Percentiles rank a stretch among this genome's conserved stretches.
Evolutionary conservation across 768 basidiomycete species (phyloP).

Genomic region (Mycena pura): DNA sequence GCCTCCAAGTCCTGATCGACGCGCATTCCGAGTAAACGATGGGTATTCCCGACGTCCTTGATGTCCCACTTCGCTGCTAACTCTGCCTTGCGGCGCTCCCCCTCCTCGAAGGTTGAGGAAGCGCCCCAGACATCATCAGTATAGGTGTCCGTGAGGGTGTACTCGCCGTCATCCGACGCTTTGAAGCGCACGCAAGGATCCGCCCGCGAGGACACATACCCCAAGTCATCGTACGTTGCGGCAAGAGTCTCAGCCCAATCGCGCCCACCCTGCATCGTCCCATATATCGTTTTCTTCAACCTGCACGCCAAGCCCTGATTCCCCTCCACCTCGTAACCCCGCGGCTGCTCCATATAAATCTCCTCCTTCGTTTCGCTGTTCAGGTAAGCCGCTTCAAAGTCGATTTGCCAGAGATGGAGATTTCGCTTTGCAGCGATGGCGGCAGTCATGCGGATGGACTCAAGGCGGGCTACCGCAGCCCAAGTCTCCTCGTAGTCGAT

Average conservation of each 20-base stretch:
- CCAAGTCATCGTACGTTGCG: not conserved
- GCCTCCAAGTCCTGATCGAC: not conserved
- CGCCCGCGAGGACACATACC: not conserved
- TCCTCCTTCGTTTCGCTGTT: constrained; percentile 31
- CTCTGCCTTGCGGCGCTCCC: not conserved
- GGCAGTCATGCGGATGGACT: not conserved
- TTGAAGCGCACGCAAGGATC: constrained; percentile 1
- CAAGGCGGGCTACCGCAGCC: not conserved
- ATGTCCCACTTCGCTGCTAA: not conserved
- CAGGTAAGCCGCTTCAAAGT: constrained; percentile 31
- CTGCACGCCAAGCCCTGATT: not conserved
- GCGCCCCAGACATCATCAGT: not conserved
- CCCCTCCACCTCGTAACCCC: constrained; percentile 9
- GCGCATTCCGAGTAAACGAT: not conserved
- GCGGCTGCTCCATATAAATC: constrained; percentile 33
- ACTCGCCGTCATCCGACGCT: not conserved
- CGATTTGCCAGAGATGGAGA: constrained; percentile 15
- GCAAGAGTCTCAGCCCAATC: not conserved
- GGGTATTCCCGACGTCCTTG: not conserved
- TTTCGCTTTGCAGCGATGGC: not conserved
- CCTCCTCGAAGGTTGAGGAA: not conserved
- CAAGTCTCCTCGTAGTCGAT: not conserved
- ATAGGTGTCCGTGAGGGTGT: not conserved
- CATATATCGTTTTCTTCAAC: not conserved
- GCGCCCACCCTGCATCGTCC: constrained; percentile 1